A percentile compares a stretch with the other conserved stretches of the same genome.
phyloP scores from a whole-genome alignment of 2,329 filamentous ascomycete species.

The Claviceps africana region DNA sequence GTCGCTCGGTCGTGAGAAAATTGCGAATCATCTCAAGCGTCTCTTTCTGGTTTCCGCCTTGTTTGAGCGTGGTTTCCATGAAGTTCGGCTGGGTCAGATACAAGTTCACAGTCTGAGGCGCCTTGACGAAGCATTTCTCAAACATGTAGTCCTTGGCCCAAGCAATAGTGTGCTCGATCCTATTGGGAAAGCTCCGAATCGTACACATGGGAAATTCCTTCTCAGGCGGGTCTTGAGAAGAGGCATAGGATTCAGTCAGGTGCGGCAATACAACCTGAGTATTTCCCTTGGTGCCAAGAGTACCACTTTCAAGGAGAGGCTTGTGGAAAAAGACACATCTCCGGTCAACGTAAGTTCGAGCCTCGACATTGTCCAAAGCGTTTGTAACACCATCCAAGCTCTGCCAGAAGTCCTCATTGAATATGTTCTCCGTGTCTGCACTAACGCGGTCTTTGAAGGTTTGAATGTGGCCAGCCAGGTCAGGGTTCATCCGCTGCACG shows the following conservation, averaged over 20 bases:
- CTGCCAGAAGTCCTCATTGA: slow-evolving; percentile 88
- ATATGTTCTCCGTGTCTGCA: slow-evolving; percentile 80
- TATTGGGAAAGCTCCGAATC: slow-evolving; percentile 90
- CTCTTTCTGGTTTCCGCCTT: slow-evolving; percentile 88
- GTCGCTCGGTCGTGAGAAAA: slow-evolving; percentile 82
- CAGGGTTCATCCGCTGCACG: slow-evolving; percentile 92
- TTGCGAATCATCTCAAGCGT: slow-evolving; percentile 83
- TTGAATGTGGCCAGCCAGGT: slow-evolving; percentile 72
- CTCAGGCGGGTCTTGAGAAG: slow-evolving; percentile 90
- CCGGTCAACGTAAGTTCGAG: slow-evolving; percentile 88
- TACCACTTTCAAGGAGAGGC: slow-evolving; percentile 88
- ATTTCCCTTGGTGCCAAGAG: slow-evolving; percentile 97
- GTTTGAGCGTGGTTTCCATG: slow-evolving; percentile 72
- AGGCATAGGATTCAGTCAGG: slow-evolving; percentile 90
- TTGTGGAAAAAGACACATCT: slow-evolving; percentile 98
- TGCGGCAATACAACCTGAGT: slow-evolving; percentile 87
- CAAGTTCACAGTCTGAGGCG: slow-evolving; percentile 84
- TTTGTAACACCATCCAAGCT: slow-evolving; percentile 85
- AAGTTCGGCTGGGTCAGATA: slow-evolving; percentile 89
- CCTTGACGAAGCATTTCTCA: slow-evolving; percentile 84
- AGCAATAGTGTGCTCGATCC: slow-evolving; percentile 96
- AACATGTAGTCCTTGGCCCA: slow-evolving; percentile 90
- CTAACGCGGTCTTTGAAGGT: slow-evolving; percentile 83
- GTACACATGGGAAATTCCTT: slow-evolving; percentile 99
- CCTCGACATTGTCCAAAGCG: slow-evolving; percentile 93